Percentiles rank a stretch among this genome's conserved stretches.
phyloP scores from a whole-genome alignment of 2,329 filamentous ascomycete species.

The Hymenoscyphus linearis region DNA sequence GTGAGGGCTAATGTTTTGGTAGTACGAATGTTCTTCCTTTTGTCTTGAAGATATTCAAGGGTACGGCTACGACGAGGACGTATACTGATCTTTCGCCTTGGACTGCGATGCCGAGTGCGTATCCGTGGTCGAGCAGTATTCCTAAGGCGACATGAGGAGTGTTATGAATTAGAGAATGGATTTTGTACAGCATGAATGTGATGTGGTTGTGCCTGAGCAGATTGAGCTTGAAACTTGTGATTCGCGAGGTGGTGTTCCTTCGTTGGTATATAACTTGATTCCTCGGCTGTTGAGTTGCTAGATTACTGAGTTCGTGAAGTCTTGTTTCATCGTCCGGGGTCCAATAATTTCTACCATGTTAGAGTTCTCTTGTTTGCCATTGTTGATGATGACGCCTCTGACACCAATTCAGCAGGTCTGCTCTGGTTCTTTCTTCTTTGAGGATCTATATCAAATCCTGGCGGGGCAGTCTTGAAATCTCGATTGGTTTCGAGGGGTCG shows the following conservation, averaged over 20 bases:
- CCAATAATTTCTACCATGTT: no score
- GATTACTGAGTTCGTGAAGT: no score
- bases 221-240: background rate
- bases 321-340: no score
- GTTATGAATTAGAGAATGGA: background rate
- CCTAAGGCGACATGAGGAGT: conserved; percentile 24
- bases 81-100: conserved; percentile 41
- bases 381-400: no score
- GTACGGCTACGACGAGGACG: conserved; percentile 41
- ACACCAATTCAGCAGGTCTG: no score
- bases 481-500: background rate
- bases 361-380: no score
- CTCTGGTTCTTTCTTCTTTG: background rate
- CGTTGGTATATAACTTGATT: background rate
- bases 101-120: conserved; percentile 40
- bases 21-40: conserved; percentile 43
- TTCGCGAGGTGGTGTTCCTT: background rate
- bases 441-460: background rate
- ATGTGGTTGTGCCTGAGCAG: background rate
- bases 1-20: background rate
- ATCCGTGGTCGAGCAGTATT: conserved; percentile 40
- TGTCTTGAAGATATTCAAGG: conserved; percentile 43
- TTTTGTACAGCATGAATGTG: background rate
- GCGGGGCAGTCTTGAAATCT: background rate
- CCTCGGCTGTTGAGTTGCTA: no score